Base-by-base conservation (phyloP, 345 rosid genomes). In the Citrus cavaleriei region DNA sequence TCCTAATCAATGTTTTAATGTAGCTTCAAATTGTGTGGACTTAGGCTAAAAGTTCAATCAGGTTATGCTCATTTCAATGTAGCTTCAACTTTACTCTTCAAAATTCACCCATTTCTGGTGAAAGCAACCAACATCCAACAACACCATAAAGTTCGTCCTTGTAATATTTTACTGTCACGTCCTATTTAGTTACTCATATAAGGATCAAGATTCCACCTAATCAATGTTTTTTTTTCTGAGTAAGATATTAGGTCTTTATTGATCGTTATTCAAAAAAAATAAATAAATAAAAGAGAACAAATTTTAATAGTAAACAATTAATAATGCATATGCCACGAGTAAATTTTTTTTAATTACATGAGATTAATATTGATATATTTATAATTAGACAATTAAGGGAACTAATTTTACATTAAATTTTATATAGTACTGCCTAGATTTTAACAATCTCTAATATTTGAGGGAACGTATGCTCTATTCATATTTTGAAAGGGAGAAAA, bases 21-120 rank as follows among this genome's bases (percentile, higher is more conserved):
- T n/a, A n/a, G n/a, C n/a, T n/a, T n/a, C n/a, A n/a, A n/a, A 1
- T 73, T 59, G 70, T 79, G 73, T 77, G 74, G 79, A 68, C 74
- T 64, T 40, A 34, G 14, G 4, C 28, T 68, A 0, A 40, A 74
- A 62, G n/a, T 62, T 66, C 46, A 71, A 42, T 14, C 2, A 61
- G 27, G 25, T 9, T 62, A 32, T n/a, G 75, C 62, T 54, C 64
- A 70, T 63, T 72, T 34, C 38, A 27, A 71, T 46, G 73, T 57
- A 58, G 66, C 70, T 82, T 82, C 28, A 66, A 32, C 63, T 63
- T 64, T 64, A 51, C 68, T 54, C 78, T 74, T 55, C 8, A 6
- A 55, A 76, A 49, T 37, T 60, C 57, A 60, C 57, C 34, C 54
- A 0, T 24, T 35, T 73, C 67, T 58, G 32, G 4, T 73, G 59